Percentiles rank a stretch among this genome's conserved stretches.
phyloP scores from a whole-genome alignment of 129 eudicot species.

The Dittrichia graveolens region DNA sequence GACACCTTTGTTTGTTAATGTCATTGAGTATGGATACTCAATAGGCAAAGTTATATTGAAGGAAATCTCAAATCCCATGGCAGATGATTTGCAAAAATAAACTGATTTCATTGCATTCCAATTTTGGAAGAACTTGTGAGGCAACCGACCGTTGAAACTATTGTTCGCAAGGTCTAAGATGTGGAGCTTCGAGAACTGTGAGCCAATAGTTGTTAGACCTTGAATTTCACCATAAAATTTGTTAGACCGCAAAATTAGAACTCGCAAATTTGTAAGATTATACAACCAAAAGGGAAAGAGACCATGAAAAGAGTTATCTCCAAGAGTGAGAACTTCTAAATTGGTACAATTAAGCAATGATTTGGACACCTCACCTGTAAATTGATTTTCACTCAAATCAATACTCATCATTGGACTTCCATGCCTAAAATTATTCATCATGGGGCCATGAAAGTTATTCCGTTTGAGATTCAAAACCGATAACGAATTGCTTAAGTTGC shows the following conservation, averaged over 20 bases:
- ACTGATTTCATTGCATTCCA: constrained; percentile 27
- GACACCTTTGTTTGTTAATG: constrained; percentile 28
- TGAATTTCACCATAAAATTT: constrained; percentile 16
- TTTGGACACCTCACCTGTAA: constrained; percentile 13
- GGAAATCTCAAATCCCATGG: not conserved
- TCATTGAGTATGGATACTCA: not conserved
- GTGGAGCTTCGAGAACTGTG: constrained; percentile 13
- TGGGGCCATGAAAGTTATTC: too few species aligned
- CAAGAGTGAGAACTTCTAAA: constrained; percentile 16
- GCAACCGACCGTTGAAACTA: constrained; percentile 28
- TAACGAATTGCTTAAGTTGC: too few species aligned
- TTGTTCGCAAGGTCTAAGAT: constrained; percentile 45
- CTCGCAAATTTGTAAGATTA: constrained; percentile 11
- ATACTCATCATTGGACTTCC: constrained; percentile 4
- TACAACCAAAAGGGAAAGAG: constrained; percentile 19
- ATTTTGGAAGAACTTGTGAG: not conserved
- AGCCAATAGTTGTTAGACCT: not conserved
- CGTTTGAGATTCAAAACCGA: too few species aligned
- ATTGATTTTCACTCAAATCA: constrained; percentile 26
- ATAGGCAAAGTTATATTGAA: not conserved
- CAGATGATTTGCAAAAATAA: not conserved
- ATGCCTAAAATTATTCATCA: too few species aligned
- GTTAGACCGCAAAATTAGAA: constrained; percentile 22
- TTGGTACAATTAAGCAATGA: constrained; percentile 19
- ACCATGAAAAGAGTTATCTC: constrained; percentile 1